These are phyloP conservation scores for Sugiyamaella smithiae DNA, from an alignment of 805 yeast species.

Conservation along the genomic window DNA sequence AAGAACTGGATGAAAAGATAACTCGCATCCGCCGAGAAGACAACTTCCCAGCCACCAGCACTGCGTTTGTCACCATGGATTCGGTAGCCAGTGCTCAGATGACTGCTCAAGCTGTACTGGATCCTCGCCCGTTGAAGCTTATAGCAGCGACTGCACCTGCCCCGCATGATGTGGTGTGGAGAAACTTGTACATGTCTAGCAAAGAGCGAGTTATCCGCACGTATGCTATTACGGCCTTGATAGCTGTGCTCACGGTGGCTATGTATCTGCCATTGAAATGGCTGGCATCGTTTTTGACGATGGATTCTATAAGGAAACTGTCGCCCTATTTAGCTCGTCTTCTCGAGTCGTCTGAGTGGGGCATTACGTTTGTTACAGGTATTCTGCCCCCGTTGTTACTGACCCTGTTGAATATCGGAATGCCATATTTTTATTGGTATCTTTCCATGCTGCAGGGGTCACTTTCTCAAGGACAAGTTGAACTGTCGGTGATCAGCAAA, in stretches of 20 bases:
- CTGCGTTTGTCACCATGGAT: conserved; percentile 93
- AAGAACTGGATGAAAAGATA: conserved; percentile 69
- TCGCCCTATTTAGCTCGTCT: conserved; percentile 80
- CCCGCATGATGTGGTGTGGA: conserved; percentile 94
- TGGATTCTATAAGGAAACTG: conserved; percentile 70
- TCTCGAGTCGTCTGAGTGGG: conserved; percentile 63
- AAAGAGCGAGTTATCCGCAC: conserved; percentile 64
- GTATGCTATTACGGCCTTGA: conserved; percentile 61
- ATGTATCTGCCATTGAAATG: conserved; percentile 82
- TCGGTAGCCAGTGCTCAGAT: conserved; percentile 93
- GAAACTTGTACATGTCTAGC: conserved; percentile 76
- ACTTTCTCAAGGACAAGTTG: conserved; percentile 90
- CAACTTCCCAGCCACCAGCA: conserved; percentile 71
- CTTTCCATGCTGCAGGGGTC: conserved; percentile 82
- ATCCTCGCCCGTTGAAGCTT: conserved; percentile 80
- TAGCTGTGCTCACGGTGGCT: conserved; percentile 65
- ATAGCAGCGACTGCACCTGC: conserved; percentile 90
- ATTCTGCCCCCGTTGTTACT: conserved; percentile 87
- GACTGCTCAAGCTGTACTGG: conserved; percentile 93
- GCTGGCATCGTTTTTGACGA: conserved; percentile 76
- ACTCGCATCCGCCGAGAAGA: conserved; percentile 39
- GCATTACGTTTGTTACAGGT: conserved; percentile 78
- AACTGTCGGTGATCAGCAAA: conserved; percentile 82
- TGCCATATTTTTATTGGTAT: conserved; percentile 86
- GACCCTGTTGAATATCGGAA: conserved; percentile 73